Base-by-base conservation (phyloP, 2,329 filamentous ascomycete genomes). In the Rhynchosporium graminicola region DNA sequence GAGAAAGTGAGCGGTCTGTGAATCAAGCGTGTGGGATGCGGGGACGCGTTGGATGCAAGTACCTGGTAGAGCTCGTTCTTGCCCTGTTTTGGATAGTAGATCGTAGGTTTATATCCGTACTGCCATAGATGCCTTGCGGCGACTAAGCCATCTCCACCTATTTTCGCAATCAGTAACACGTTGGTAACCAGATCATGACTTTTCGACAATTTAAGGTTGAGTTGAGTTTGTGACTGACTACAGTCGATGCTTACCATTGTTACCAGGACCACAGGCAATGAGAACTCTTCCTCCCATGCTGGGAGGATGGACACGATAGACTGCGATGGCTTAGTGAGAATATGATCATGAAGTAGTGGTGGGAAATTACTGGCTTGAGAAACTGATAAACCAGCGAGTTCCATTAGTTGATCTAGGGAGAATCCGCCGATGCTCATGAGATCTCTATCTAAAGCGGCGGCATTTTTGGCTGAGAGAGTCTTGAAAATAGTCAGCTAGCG, bases 81-180 rank as follows among this genome's bases (percentile, higher is more conserved):
- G 75, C 88, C 88, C 60, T 91, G 86, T 76, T 98, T 98, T 0
- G 95, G 95, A 73, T 96, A 98, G 79, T 95, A 98, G 50, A 99
- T 82, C 8, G 86, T 89, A 3, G 94, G 93, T 29, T 85, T 84
- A 77, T 98, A 99, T 65, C 95, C 94, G 74, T 96, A 98, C 73
- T 97, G 90, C 74, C 86, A 87, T 4, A 99, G 83, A 76, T 99
- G 95, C 31, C 95, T 87, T 59, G 95, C 95, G 54, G 94, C 93
- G 33, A 99, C 95, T 3, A 99, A 85, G 2, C 95, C 95, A 76
- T 99, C 95, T 43, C 95, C 95, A 65, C 95, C 91, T 93, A 47
- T 46, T 31, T 26, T 1, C 8, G 4, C 20, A 13, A 15, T 43
- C 20, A 43, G 42, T 43, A 15, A 43, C 20, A 20, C 20, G 20